Evolutionary conservation across 1,139 yeast genomes (phyloP), one percentile per base, ranked within the genome.

Genomic region (Wickerhamomyces sp.): DNA sequence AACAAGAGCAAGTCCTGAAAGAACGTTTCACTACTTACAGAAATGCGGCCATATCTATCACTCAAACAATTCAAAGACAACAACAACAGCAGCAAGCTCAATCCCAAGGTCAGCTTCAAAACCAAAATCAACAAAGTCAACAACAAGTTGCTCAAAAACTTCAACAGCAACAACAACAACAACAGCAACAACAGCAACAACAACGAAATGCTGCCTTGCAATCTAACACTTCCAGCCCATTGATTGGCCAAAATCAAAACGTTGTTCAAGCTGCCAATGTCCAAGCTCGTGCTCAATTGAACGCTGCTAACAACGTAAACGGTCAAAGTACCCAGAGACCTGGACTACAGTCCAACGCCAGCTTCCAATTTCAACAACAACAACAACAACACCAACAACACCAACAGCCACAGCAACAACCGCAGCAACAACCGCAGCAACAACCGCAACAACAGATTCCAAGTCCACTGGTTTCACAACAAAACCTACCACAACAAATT

Each of bases 1-100:
- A 59, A 22, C 50, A 58, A 31, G 66, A 61, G 34, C 53, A 55
- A 23, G 45, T 41, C 2, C 16, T 47, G 18, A 49, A 35, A 27
- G 48, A 45, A 5, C 43, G 52, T 16, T 49, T 40, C 26, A 38
- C 38, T 16, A 37, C 42, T 1, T 51, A 51, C 26, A 49, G 41
- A 32, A 40, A 39, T n/a, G 50, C 39, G 18, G 53, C 51, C 8
- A 12, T 44, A 1, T 33, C 45, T 21, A 32, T 52, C 13, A 37
- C 52, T 5, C 48, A 46, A 21, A 43, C 41, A 21, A 24, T 47
- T 12, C 42, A 51, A 36, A 37, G 35, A 30, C 39, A 42, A 23
- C 45, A 41, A 25, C 49, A 46, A 22, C 41, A 41, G 11, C 47
- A 28, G 19, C 29, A 23, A 13, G 15, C 8, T 8, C 36, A 29